Evolutionary conservation across 164 flowering plant species (phyloP), one percentile per base, ranked within the genome.

Genomic region (Vitis cinerea): DNA sequence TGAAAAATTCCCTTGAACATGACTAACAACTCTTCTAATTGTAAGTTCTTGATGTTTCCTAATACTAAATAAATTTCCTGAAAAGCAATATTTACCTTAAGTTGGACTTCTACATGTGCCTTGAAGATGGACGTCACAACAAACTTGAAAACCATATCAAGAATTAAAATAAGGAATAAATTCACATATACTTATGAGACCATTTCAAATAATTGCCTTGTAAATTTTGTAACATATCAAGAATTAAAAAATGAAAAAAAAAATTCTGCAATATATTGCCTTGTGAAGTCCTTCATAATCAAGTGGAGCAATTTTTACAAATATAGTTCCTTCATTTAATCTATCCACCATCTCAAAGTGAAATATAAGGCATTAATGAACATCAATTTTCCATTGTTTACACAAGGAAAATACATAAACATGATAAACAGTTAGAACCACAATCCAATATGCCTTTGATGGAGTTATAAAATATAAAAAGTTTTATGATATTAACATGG

Each of bases 101-200:
- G 90, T 71, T 82, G 97, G 48, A 97, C 98, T 83, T 94, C 98
- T 14, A 92, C 98, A 82, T 94, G 98, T 47, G 98, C 98, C 72
- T 89, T 83, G 74, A 94, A 94, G 60, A 94, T 90, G 68, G 98
- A 97, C 79, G 85, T 90, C 37, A 88, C 92, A 80, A 94, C 98
- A 66, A 97, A 19, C 97, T 97, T 94, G 87, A 78, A 79, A 77
- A 61, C 53, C 68, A 71, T 29, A 31, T 37, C 57, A 78, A 69
- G 65, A 47, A 65, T 76, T 61, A 79, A n/a, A 29, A 67, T 51
- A 8, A 48, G 19, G 9, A 31, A 17, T 14, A 11, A 68, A 48
- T 50, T 51, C 57, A 57, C n/a, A 37, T 4, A 52, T 48, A n/a
- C 14, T 27, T 31, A 49, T 55, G 64, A 44, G 3, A 37, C 3